These are phyloP conservation scores for Lycium barbarum DNA, from an alignment of 257 asterid genomes.

Conservation along the genomic window DNA sequence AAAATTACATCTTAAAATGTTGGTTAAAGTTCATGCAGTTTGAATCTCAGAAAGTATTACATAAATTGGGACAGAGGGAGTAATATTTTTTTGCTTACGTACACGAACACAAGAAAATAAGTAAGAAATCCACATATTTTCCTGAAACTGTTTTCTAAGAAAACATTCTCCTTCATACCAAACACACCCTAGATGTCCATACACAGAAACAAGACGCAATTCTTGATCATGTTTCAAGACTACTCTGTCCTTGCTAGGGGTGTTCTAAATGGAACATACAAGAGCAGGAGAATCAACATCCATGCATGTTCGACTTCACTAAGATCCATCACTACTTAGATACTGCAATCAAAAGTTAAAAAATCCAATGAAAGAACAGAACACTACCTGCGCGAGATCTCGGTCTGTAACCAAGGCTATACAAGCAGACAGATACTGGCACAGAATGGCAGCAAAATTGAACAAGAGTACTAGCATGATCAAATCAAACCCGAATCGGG, in stretches of 20 bases:
- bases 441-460: constrained; percentile 73
- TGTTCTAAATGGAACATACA: not conserved
- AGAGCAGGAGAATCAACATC: constrained; percentile 20
- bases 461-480: constrained; percentile 60
- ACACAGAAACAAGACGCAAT: not conserved
- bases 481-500: constrained; percentile 81
- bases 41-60: too few relatives aligned
- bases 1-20: too few relatives aligned
- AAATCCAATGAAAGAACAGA: constrained; percentile 32
- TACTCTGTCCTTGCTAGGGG: not conserved
- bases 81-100: too few relatives aligned
- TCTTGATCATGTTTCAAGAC: not conserved
- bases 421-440: constrained; percentile 89
- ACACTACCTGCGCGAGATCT: constrained; percentile 86
- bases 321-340: not conserved
- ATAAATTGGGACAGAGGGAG: too few relatives aligned
- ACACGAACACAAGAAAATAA: too few relatives aligned
- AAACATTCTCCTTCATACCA: too few relatives aligned
- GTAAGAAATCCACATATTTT: too few relatives aligned
- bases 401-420: constrained; percentile 82
- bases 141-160: too few relatives aligned
- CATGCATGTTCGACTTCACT: constrained; percentile 4
- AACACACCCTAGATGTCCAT: not conserved
- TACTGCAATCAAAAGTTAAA: not conserved
- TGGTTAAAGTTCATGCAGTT: too few relatives aligned